Evolutionary conservation across 2,329 filamentous ascomycete genomes (phyloP).

Genomic region (Knufia fluminis): DNA sequence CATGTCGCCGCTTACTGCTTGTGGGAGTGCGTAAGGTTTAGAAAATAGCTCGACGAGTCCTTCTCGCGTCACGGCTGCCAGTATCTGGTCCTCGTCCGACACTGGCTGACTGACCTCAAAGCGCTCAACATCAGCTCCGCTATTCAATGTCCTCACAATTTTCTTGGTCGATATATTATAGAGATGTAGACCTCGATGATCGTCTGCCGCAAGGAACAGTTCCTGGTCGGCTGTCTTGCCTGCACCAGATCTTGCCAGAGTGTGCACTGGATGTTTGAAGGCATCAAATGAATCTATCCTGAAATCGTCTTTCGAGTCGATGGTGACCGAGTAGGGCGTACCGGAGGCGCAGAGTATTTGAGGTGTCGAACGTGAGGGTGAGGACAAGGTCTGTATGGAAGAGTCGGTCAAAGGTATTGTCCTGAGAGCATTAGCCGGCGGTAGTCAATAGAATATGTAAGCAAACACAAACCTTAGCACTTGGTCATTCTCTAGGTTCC

Average conservation of each 20-base stretch:
- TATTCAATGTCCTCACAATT: conserved; percentile 40
- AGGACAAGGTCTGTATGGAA: conserved; percentile 33
- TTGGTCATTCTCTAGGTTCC: conserved; percentile 39
- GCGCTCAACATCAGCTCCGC: conserved; percentile 37
- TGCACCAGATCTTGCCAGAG: conserved; percentile 34
- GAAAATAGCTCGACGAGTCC: conserved; percentile 42
- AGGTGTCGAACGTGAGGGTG: conserved; percentile 32
- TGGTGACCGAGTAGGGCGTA: conserved; percentile 38
- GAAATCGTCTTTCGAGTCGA: conserved; percentile 30
- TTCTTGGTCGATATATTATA: conserved; percentile 37
- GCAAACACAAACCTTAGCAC: conserved; percentile 32
- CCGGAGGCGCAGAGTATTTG: conserved; percentile 44
- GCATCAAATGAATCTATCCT: conserved; percentile 37
- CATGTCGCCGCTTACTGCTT: conserved; percentile 25
- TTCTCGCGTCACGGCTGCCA: conserved; percentile 40
- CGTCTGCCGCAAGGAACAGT: conserved; percentile 41
- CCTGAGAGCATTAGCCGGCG: conserved; percentile 23
- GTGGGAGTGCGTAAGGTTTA: conserved; percentile 36
- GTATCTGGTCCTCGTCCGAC: conserved; percentile 29
- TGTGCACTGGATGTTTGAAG: conserved; percentile 42
- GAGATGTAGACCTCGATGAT: conserved; percentile 43
- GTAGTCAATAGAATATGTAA: conserved; percentile 5
- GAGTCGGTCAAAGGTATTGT: conserved; percentile 36
- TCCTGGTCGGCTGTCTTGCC: conserved; percentile 24
- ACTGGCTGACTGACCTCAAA: conserved; percentile 28